Base-by-base conservation (phyloP, 306 rosid species). In the Malus asiatica region DNA sequence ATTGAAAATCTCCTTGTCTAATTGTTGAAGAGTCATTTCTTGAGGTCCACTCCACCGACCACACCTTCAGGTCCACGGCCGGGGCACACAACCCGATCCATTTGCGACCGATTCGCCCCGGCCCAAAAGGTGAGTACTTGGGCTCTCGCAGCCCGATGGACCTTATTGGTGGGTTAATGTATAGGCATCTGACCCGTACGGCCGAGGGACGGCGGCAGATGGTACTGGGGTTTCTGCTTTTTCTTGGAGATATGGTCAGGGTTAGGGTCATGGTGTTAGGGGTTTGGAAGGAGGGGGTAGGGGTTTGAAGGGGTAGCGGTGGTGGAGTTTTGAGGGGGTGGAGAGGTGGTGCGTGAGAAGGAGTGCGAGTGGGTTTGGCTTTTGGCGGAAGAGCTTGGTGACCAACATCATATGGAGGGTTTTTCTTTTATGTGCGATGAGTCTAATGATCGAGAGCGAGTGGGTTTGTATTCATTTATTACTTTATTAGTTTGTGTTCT, bases 71-170 rank as follows among this genome's bases (percentile, higher is more conserved):
- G 79, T 90, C 89, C 77, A 87, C 86, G 8, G 92, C 97, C 13
- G 96, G 96, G 1, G 97, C 97, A 18, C 97, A 92, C 29, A 95
- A 97, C 32, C 98, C 98, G 29, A 94, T 88, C 98, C 97, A 95
- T 1, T 76, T 68, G 11, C 93, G 86, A 77, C 88, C 90, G 11
- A 95, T 53, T 75, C 96, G 82, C 48, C 85, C 91, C 3, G 96
- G 96, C 35, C 98, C 98, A 51, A 95, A 95, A 1, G 97, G 98
- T 16, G 97, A 95, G 86, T 89, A 95, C 86, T 92, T 90, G 46
- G 97, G 97, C 58, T 89, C 96, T 45, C 96, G 79, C 6, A 93
- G 89, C 46, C 97, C 97, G 27, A 95, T 89, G 2, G 98, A 93
- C 83, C 98, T 78, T 81, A 81, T 97, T 7, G 63, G 65, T 33